Evolutionary conservation across 495 filamentous ascomycete species (phyloP), one percentile per base, ranked within the genome.

Genomic region (Aspergillus baeticus): DNA sequence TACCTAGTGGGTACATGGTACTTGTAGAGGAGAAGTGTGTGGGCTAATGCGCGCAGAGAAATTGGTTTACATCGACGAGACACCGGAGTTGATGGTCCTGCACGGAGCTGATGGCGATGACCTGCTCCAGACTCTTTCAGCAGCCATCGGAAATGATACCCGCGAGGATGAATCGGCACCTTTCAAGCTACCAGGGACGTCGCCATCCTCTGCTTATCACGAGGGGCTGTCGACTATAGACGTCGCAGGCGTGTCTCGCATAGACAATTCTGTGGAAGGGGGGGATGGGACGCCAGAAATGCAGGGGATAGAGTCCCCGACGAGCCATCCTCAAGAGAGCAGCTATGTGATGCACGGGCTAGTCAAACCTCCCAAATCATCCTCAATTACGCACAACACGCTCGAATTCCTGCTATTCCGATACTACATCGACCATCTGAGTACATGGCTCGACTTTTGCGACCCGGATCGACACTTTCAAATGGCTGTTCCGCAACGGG

Each of bases 401-500:
- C 48, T 51, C 11, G 48, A 51, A 17, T 38, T 39, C 15, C 20
- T 31, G 13, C 18, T 51, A 6, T 10, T 29, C 5, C 15, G 21
- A 10, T 36, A 33, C 21, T 49, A 36, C 38, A 39, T 22, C 46
- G 36, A 29, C 18, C 38, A 43, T 13, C 33, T 34, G 29, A 36
- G 22, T 14, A 26, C 37, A 2, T 44, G 62, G 59, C 60, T 66
- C 15, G 63, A 66, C 20, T 41, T 66, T 8, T 61, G 63, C 33
- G 60, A 66, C 43, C 63, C 59, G 0, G 54, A 66, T 6, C 29
- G 60, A 13, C 57, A 66, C 43, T 66, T 63, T 51, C 56, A 39
- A 23, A 17, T 61, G 21, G 43, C 61, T 18, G 60, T 66, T 41
- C 63, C 63, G 5, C 63, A 66, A 20, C 39, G 63, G 29, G 57